Evolutionary conservation across 495 filamentous ascomycete genomes (phyloP), one percentile per base, ranked within the genome.

Genomic region (Penicilliopsis zonata): DNA sequence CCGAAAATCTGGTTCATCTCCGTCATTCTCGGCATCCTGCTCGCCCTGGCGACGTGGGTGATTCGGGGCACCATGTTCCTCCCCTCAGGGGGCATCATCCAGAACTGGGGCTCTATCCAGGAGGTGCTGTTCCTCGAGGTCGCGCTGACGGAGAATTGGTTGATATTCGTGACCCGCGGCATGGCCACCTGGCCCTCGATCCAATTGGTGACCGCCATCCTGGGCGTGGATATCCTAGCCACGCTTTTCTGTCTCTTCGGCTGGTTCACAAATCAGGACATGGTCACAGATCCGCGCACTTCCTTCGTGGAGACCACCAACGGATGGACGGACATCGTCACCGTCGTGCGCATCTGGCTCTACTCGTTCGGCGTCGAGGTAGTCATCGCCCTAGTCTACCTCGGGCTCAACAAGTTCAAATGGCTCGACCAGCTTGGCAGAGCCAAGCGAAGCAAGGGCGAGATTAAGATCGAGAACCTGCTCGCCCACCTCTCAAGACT

Each of bases 1-100:
- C 78, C 78, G 1, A 82, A 82, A 51, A 81, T 82, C 46, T 82
- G 77, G 78, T 64, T 81, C 45, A 82, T 82, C 34, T 76, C 71
- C 6, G 60, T 74, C 26, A 53, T 78, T 13, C 62, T 81, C 18
- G 78, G 78, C 35, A 41, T 75, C 12, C 57, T 80, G 6, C 72
- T 82, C 13, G 77, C 78, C 4, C 35, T 80, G 31, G 77, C 63
- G 25, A 82, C 78, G 6, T 82, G 78, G 78, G 60, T 79, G 13
- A 59, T 81, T 20, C 77, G 76, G 25, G 78, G 73, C 20, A 57
- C 67, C 2, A 59, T 81, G 52, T 81, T 71, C 58, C 54, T 81
- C 9, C 72, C 71, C 3, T 70, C 68, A 21, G 78, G 78, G 16
- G 78, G 77, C 43, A 66, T 82, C 40, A 66, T 82, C 19, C 68